phyloP scores from a whole-genome alignment of 768 basidiomycete genomes.

The Nidularia sp. region DNA sequence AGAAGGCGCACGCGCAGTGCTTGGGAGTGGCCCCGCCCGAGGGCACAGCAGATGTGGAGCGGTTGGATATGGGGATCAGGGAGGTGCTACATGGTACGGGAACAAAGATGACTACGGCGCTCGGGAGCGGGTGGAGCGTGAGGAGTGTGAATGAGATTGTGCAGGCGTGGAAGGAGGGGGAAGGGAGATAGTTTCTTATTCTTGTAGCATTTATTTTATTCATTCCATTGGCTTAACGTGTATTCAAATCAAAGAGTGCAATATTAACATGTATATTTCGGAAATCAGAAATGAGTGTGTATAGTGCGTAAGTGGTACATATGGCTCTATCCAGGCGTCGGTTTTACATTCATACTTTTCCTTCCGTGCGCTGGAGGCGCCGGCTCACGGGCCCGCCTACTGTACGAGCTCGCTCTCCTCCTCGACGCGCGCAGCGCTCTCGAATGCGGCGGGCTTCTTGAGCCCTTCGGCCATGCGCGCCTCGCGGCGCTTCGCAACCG shows the following conservation, averaged over 20 bases:
- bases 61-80: conserved; percentile 55
- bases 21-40: conserved; percentile 40
- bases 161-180: conserved; percentile 43
- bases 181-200: background rate
- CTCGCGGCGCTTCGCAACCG: conserved; percentile 43
- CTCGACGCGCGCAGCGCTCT: conserved; percentile 12
- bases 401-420: background rate
- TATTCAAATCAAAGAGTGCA: too few relatives aligned
- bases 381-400: background rate
- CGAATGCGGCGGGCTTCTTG: conserved; percentile 27
- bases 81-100: conserved; percentile 88
- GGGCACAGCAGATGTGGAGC: conserved; percentile 36
- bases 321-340: too few relatives aligned
- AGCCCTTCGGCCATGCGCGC: conserved; percentile 34
- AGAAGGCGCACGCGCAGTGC: conserved; percentile 59
- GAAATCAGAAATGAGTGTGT: too few relatives aligned
- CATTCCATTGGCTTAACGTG: background rate
- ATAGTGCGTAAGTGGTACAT: too few relatives aligned
- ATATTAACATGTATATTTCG: too few relatives aligned
- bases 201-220: background rate
- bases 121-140: conserved; percentile 73
- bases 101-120: conserved; percentile 66
- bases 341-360: too few relatives aligned
- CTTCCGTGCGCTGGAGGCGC: too few relatives aligned
- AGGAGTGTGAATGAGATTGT: conserved; percentile 66